These are phyloP conservation scores for Beauveria pseudobassiana DNA, from an alignment of 2,329 filamentous ascomycete species.

Conservation along the genomic window DNA sequence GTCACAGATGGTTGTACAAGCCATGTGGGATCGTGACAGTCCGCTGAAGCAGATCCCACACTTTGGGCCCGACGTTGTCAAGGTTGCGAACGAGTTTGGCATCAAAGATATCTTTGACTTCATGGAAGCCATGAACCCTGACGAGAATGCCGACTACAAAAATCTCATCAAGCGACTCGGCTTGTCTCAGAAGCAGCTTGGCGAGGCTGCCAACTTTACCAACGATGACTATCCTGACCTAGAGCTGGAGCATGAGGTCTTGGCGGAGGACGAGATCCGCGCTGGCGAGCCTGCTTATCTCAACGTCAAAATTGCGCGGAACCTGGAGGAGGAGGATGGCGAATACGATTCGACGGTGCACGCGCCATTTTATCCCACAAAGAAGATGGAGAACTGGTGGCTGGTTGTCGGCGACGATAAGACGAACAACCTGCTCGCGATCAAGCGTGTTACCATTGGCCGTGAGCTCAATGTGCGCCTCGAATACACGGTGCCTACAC, in stretches of 20 bases:
- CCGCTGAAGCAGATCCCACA: conserved; percentile 97
- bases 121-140: conserved; percentile 97
- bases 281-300: conserved; percentile 77
- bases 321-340: conserved; percentile 59
- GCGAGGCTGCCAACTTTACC: conserved; percentile 87
- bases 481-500: conserved; percentile 79
- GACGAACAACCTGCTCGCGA: conserved; percentile 78
- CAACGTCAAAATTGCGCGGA: conserved; percentile 76
- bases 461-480: conserved; percentile 69
- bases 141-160: conserved; percentile 78
- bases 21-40: conserved; percentile 97
- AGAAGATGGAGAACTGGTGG: conserved; percentile 99
- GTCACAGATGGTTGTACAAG: conserved; percentile 98
- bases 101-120: conserved; percentile 96
- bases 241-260: conserved; percentile 79
- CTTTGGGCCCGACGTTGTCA: conserved; percentile 76
- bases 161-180: conserved; percentile 70
- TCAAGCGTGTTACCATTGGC: conserved; percentile 88
- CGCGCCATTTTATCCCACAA: conserved; percentile 84
- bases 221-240: conserved; percentile 96
- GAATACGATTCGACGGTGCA: conserved; percentile 80
- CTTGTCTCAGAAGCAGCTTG: conserved; percentile 73
- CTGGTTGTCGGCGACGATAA: conserved; percentile 89
- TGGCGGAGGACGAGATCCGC: conserved; percentile 71
- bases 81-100: conserved; percentile 70